A percentile compares a stretch with the other conserved stretches of the same genome.
Evolutionary conservation across 495 filamentous ascomycete species (phyloP).

Genomic region (Saxophila tyrrhenica): DNA sequence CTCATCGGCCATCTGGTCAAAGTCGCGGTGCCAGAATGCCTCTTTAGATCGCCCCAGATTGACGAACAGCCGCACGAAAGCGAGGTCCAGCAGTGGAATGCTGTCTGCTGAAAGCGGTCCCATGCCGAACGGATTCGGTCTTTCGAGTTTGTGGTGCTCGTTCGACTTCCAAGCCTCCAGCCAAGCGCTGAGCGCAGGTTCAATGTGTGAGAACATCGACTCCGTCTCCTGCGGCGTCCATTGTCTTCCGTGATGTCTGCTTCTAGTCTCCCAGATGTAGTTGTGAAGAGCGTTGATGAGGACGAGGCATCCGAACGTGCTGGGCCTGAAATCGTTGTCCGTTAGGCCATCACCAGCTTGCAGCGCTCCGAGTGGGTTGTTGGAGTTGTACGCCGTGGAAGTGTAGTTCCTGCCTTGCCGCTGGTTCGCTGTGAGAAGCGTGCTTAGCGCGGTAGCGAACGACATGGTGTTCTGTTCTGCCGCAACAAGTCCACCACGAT

Average conservation of each 20-base stretch:
- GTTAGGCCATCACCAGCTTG: conserved; percentile 21
- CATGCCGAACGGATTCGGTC: conserved; percentile 80
- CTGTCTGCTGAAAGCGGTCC: conserved; percentile 87
- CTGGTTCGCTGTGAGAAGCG: conserved; percentile 69
- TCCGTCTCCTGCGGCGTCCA: conserved; percentile 91
- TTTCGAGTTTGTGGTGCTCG: conserved; percentile 73
- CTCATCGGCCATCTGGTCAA: conserved; percentile 85
- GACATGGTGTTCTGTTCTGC: conserved; percentile 56
- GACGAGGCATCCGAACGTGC: conserved; percentile 87
- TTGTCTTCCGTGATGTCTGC: conserved; percentile 75
- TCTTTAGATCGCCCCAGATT: conserved; percentile 87
- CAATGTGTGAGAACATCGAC: conserved; percentile 92
- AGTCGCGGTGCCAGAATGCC: conserved; percentile 88
- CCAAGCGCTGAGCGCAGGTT: conserved; percentile 90
- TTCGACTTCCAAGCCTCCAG: conserved; percentile 87
- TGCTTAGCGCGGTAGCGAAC: conserved; percentile 66
- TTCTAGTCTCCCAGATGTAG: conserved; percentile 96
- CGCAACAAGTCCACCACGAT: conserved; percentile 56
- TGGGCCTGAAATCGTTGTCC: conserved; percentile 62
- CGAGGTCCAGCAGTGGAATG: conserved; percentile 87
- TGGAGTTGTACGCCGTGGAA: conserved; percentile 18
- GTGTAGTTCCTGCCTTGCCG: conserved; percentile 47
- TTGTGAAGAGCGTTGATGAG: conserved; percentile 95
- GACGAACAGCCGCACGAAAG: conserved; percentile 87
- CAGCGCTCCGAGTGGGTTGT: conserved; percentile 38